Percentiles rank a stretch among this genome's conserved stretches.
phyloP scores from a whole-genome alignment of 2,329 filamentous ascomycete genomes.

The Paecilomyces fulvus region DNA sequence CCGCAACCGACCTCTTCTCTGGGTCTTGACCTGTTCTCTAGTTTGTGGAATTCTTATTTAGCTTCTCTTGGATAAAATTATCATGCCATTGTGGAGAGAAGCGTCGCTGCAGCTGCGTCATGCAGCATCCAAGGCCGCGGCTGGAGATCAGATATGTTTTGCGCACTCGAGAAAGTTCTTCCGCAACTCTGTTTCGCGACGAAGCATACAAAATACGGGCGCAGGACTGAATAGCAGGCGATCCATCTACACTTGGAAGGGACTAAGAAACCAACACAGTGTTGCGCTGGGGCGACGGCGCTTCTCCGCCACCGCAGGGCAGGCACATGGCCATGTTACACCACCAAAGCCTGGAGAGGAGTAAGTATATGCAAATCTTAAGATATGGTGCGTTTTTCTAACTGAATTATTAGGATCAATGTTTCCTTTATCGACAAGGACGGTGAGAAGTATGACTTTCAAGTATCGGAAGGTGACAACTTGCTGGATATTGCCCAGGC shows the following conservation, averaged over 20 bases:
- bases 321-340: constrained; percentile 68
- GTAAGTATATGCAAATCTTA: constrained; percentile 43
- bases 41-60: not conserved
- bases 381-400: constrained; percentile 3
- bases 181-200: constrained; percentile 14
- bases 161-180: constrained; percentile 22
- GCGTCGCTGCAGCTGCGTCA: constrained; percentile 23
- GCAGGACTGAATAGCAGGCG: constrained; percentile 8
- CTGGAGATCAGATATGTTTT: constrained; percentile 42
- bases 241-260: constrained; percentile 6
- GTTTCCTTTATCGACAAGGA: constrained; percentile 95
- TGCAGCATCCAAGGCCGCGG: constrained; percentile 51
- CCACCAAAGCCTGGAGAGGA: constrained; percentile 87
- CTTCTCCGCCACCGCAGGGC: constrained; percentile 58
- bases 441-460: constrained; percentile 62
- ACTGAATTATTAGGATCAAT: constrained; percentile 53
- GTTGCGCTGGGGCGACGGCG: constrained; percentile 30
- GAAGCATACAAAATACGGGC: constrained; percentile 10
- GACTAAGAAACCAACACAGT: constrained; percentile 6
- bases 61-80: not conserved
- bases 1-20: not conserved
- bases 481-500: constrained; percentile 90
- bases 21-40: not conserved
- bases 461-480: constrained; percentile 81
- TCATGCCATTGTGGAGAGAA: constrained; percentile 27